Base-by-base conservation (phyloP, 2,329 filamentous ascomycete species). In the Diaporthe sp. region DNA sequence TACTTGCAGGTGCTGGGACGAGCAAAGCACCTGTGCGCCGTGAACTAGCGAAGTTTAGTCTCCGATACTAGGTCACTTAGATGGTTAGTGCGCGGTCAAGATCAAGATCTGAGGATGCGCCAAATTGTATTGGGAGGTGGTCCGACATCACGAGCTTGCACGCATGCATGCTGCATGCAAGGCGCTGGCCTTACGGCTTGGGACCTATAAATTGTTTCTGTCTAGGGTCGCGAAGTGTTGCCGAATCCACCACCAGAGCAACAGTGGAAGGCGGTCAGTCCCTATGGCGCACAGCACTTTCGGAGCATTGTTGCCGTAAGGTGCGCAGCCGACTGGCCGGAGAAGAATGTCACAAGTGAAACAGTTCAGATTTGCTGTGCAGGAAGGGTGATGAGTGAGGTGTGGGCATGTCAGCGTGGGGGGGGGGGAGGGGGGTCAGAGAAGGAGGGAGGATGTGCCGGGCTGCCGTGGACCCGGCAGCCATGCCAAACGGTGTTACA, bases 121-220 rank as follows among this genome's bases (percentile, higher is more conserved):
- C 47, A 53, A 28, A 25, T 53, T 39, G 15, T 25, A 22, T 25
- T 7, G 42, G 34, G 34, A 39, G 47, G 31, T 15, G 47, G 47
- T 13, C n/a, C 13, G 44, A 53, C 31, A 53, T 68, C 22, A 68
- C 47, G 47, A 68, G 47, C 47, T 68, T 68, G 65, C 65, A 20
- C 22, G 13, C 25, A 68, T 28, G 34, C 39, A 53, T 68, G 65
- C 31, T 39, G 12, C 37, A 39, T 39, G 37, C 37, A 39, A 53
- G 22, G 15, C 9, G 47, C 47, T 53, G 34, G 34, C 31, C 22
- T 39, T 39, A 10, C 8, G 31, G 63, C 22, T 25, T 25, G 44
- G 31, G 31, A 51, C n/a, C 7, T 60, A 22, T 34, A 39, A 60
- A 22, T 42, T n/a, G 61, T 60, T 65, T 31, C 31, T 65, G 25